A percentile compares a stretch with the other conserved stretches of the same genome.
Conservation (phyloP, 768 basidiomycete species). For the Harrya chromipes region DNA sequence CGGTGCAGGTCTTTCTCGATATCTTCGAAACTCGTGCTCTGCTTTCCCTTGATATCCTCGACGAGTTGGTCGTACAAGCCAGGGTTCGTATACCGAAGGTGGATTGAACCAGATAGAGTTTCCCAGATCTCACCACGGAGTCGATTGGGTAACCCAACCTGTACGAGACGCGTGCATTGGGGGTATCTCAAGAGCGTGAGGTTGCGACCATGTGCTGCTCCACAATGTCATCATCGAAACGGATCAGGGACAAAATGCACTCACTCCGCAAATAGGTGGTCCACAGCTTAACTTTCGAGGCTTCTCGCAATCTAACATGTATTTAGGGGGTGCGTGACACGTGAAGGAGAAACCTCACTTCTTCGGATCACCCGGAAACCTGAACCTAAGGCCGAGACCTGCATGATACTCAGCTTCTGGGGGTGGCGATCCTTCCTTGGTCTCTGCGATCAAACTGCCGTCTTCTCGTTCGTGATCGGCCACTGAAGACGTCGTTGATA, state of each 20-base stretch:
- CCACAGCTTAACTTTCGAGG: conserved; percentile 96
- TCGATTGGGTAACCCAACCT: conserved; percentile 93
- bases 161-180: conserved; percentile 93
- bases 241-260: conserved; percentile 15
- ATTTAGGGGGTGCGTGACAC: conserved; percentile 10
- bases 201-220: conserved; percentile 84
- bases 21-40: conserved; percentile 90
- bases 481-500: conserved; percentile 53
- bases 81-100: conserved; percentile 83
- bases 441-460: conserved; percentile 56
- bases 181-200: conserved; percentile 96
- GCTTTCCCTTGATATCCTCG: conserved; percentile 71
- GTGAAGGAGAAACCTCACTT: conserved; percentile 51
- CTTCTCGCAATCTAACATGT: conserved; percentile 70
- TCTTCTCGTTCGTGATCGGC: conserved; percentile 69
- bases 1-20: conserved; percentile 98
- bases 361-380: conserved; percentile 90
- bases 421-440: conserved; percentile 44
- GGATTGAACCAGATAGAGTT: conserved; percentile 90
- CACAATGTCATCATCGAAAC: conserved; percentile 9
- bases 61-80: conserved; percentile 77
- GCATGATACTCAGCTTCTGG: conserved; percentile 64
- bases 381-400: conserved; percentile 78
- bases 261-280: conserved; percentile 77
- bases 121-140: conserved; percentile 99